A percentile compares a stretch with the other conserved stretches of the same genome.
Evolutionary conservation across 2,329 filamentous ascomycete genomes (phyloP).

Genomic region (Lachnellula arida): DNA sequence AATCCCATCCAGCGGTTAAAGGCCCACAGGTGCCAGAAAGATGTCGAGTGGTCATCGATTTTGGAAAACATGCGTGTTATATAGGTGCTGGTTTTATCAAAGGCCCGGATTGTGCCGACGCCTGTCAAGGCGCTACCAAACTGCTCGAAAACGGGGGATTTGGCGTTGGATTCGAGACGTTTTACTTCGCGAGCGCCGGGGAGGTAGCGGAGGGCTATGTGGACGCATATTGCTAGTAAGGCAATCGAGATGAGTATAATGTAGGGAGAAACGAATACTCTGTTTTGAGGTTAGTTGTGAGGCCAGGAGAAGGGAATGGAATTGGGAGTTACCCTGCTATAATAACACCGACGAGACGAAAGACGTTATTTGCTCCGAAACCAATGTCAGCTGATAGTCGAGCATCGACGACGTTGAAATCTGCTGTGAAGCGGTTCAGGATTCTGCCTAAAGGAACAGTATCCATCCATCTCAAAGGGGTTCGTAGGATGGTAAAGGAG

Average conservation of each 20-base stretch:
- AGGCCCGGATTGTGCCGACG: constrained; percentile 71
- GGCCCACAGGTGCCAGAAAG: constrained; percentile 64
- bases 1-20: constrained; percentile 76
- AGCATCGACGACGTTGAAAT: constrained; percentile 71
- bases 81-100: constrained; percentile 63
- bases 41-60: constrained; percentile 63
- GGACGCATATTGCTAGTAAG: constrained; percentile 53
- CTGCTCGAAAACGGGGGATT: constrained; percentile 76
- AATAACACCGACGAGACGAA: constrained; percentile 62
- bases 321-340: constrained; percentile 46
- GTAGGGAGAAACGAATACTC: constrained; percentile 60
- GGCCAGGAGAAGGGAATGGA: constrained; percentile 52
- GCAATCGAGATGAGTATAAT: constrained; percentile 58
- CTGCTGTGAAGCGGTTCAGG: constrained; percentile 72
- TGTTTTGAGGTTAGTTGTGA: constrained; percentile 25
- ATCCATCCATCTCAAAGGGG: constrained; percentile 75
- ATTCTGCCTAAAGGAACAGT: constrained; percentile 73
- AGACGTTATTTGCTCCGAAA: constrained; percentile 53
- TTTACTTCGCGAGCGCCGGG: constrained; percentile 70
- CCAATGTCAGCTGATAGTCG: constrained; percentile 59
- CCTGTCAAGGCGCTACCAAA: constrained; percentile 70
- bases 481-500: constrained; percentile 61
- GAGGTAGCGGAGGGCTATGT: constrained; percentile 59
- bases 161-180: constrained; percentile 69
- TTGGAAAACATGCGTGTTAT: constrained; percentile 63